A percentile compares a stretch with the other conserved stretches of the same genome.
phyloP scores from a whole-genome alignment of 2,329 filamentous ascomycete species.

The Ophiosphaerella herpotricha region DNA sequence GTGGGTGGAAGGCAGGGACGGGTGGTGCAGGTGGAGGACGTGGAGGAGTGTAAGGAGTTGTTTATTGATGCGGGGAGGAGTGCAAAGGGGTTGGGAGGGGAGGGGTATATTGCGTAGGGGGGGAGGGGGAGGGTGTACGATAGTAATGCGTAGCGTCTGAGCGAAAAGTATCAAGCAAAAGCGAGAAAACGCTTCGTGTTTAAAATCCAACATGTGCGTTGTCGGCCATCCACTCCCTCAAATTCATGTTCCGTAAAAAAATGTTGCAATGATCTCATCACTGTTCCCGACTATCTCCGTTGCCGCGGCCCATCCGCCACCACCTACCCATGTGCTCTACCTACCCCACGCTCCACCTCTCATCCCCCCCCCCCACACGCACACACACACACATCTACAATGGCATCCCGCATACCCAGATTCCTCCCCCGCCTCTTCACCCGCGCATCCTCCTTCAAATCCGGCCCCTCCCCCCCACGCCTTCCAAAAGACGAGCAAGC shows the following conservation, averaged over 20 bases:
- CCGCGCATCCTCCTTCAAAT: conserved; percentile 27
- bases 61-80: conserved; percentile 57
- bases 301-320: too few relatives aligned
- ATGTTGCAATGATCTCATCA: too few relatives aligned
- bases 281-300: too few relatives aligned
- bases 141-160: conserved; percentile 2
- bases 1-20: conserved; percentile 57
- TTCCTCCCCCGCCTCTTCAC: conserved; percentile 35
- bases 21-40: conserved; percentile 60
- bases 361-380: not conserved
- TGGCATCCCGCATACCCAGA: conserved; percentile 11
- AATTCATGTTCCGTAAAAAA: too few relatives aligned
- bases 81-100: conserved; percentile 41
- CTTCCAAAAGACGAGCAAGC: conserved; percentile 89
- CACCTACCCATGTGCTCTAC: too few relatives aligned
- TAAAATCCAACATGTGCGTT: too few relatives aligned
- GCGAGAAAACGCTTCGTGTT: too few relatives aligned
- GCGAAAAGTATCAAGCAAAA: too few relatives aligned
- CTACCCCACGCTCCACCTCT: too few relatives aligned
- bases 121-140: conserved; percentile 9
- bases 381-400: not conserved
- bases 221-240: too few relatives aligned
- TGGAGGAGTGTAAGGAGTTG: conserved; percentile 54
- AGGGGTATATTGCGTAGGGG: conserved; percentile 42
- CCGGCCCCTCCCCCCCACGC: conserved; percentile 75